A percentile compares a stretch with the other conserved stretches of the same genome.
phyloP scores from a whole-genome alignment of 176 grass and related monocot species.

The Avena atlantica region DNA sequence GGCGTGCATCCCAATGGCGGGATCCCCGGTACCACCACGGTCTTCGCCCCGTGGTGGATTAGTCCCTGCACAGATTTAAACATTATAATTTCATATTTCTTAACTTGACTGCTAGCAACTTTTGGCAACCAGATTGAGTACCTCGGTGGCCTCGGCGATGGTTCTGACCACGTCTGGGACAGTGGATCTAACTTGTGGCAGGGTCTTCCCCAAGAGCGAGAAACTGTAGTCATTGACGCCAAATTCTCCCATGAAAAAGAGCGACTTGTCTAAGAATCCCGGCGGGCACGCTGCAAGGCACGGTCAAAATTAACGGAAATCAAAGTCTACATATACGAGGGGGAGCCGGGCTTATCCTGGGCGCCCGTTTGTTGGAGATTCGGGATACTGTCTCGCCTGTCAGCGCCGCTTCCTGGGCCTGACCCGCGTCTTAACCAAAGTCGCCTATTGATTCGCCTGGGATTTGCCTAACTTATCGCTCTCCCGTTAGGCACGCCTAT shows the following conservation, averaged over 20 bases:
- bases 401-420: too few relatives aligned
- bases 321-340: too few relatives aligned
- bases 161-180: conserved; percentile 22
- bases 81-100: too few relatives aligned
- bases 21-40: conserved; percentile 61
- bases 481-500: too few relatives aligned
- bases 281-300: conserved; percentile 29
- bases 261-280: conserved; percentile 31
- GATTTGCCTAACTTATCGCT: too few relatives aligned
- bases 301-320: neutral
- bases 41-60: conserved; percentile 59
- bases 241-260: conserved; percentile 55
- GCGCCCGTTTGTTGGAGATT: too few relatives aligned
- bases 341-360: too few relatives aligned
- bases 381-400: too few relatives aligned
- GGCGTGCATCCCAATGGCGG: conserved; percentile 49
- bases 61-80: conserved; percentile 42
- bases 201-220: neutral
- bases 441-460: too few relatives aligned
- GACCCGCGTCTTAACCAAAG: too few relatives aligned
- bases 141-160: conserved; percentile 27
- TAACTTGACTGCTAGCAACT: neutral
- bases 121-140: neutral
- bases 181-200: conserved; percentile 7
- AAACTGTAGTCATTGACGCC: conserved; percentile 49